Evolutionary conservation across 2,329 filamentous ascomycete genomes (phyloP).

Genomic region (Botryotinia calthae): DNA sequence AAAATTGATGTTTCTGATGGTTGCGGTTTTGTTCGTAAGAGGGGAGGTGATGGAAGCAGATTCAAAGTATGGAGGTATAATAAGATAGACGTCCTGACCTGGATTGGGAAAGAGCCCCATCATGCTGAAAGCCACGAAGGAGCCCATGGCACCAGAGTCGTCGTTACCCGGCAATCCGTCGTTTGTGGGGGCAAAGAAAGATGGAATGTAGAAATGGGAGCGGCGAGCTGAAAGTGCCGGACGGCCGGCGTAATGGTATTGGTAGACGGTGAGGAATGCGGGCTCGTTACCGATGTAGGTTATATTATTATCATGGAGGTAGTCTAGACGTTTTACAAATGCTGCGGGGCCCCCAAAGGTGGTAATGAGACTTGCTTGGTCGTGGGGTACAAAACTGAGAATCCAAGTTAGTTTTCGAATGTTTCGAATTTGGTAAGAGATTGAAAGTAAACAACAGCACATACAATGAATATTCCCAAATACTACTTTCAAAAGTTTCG

Average conservation of each 20-base stretch:
- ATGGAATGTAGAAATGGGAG: slow-evolving; percentile 63
- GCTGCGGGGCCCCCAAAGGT: slow-evolving; percentile 57
- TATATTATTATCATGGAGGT: slow-evolving; percentile 59
- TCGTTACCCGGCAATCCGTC: slow-evolving; percentile 68
- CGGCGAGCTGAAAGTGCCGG: slow-evolving; percentile 46
- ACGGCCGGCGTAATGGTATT: slow-evolving; percentile 68
- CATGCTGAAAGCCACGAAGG: slow-evolving; percentile 36
- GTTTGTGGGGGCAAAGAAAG: slow-evolving; percentile 57
- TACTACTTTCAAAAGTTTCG: slow-evolving; percentile 70
- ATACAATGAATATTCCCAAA: slow-evolving; percentile 63
- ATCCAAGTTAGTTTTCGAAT: background rate
- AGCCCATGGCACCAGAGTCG: slow-evolving; percentile 62
- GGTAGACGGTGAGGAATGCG: slow-evolving; percentile 61
- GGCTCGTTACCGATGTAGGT: slow-evolving; percentile 67
- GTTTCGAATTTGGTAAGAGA: background rate
- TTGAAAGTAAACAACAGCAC: background rate
- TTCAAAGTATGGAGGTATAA: slow-evolving; percentile 65
- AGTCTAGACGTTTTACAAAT: slow-evolving; percentile 61
- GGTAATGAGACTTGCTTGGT: slow-evolving; percentile 53
- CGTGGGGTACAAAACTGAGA: slow-evolving; percentile 45
- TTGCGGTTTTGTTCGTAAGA: slow-evolving; percentile 58
- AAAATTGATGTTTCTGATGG: slow-evolving; percentile 59
- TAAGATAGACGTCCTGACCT: slow-evolving; percentile 68
- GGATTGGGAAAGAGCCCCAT: slow-evolving; percentile 61
- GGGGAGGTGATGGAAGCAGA: slow-evolving; percentile 56